Evolutionary conservation across 2,329 filamentous ascomycete genomes (phyloP).

Genomic region (Pseudogymnoascus sp.): DNA sequence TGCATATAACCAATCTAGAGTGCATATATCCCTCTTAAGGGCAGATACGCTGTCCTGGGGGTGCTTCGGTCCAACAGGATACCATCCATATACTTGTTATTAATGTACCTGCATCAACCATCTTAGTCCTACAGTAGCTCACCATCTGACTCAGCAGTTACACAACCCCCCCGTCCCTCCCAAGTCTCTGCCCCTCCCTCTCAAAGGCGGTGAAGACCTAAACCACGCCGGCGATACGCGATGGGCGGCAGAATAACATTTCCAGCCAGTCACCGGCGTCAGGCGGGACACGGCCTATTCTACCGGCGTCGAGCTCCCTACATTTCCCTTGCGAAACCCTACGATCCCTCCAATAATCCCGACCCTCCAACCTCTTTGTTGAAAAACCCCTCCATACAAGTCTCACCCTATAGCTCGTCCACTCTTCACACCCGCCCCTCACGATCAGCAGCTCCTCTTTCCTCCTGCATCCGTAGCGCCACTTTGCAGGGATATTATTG

Average conservation of each 20-base stretch:
- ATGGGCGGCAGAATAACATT: not conserved
- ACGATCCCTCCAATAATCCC: not conserved
- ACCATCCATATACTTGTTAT: not conserved
- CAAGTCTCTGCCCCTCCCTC: not conserved
- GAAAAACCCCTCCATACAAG: not conserved
- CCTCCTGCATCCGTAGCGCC: constrained; percentile 4
- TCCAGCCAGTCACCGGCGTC: not conserved
- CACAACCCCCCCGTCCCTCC: not conserved
- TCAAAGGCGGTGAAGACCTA: not conserved
- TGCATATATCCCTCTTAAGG: no score
- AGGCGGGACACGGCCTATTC: constrained; percentile 2
- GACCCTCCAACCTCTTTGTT: not conserved
- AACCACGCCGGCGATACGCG: not conserved
- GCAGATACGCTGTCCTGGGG: no score
- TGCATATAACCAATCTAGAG: no score
- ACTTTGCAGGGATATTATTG: constrained; percentile 3
- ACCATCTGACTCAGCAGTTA: not conserved
- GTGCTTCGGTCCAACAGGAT: no score
- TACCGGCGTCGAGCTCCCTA: not conserved
- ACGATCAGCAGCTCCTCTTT: not conserved
- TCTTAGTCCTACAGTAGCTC: not conserved
- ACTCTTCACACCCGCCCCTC: not conserved
- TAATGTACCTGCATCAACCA: not conserved
- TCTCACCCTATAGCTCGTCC: not conserved
- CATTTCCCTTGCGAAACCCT: not conserved